Base-by-base conservation (phyloP, 306 rosid genomes). In the Begonia fuchsioides region DNA sequence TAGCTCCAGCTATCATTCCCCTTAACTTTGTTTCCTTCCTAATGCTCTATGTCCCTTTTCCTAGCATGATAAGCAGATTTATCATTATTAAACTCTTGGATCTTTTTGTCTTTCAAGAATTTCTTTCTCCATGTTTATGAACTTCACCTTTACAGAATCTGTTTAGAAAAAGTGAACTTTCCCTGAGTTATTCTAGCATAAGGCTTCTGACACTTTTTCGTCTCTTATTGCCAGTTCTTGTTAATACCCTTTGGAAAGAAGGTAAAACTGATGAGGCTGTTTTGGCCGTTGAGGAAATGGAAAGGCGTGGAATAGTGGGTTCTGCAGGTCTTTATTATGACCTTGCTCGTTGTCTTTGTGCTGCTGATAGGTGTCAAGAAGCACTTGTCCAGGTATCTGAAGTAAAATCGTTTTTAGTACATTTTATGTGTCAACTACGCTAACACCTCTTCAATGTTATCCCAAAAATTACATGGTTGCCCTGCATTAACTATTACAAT, bases 241-340 rank as follows among this genome's bases (percentile, higher is more conserved):
- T 90, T 53, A 90, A 81, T 61, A 74, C 95, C 59, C 74, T 76
- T 40, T 74, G 83, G 84, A 75, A 64, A 74, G 95, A 90, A 75
- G 95, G 78, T 48, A 90, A 88, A 76, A 65, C 64, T 48, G 97
- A 81, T 16, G 82, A 90, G 76, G 95, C 95, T 50, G 45, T 68
- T 39, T 58, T 46, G 60, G 68, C 86, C 43, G 80, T 90, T 49
- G 69, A 65, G 50, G 70, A 76, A 52, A 90, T 90, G 97, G 97
- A 84, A 86, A 66, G 59, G 54, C 90, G 81, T 47, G 97, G 95
- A 57, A 65, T 90, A 64, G 93, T 84, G 44, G 97, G 97, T 39
- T 81, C 95, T 68, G 97, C 97, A 51, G 76, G 88, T 67, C 78
- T 90, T 62, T 84, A 90, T 73, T 84, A 90, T 69, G 97, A 84